Evolutionary conservation across 2,329 filamentous ascomycete genomes (phyloP).

Genomic region (Sclerotinia glacialis): DNA sequence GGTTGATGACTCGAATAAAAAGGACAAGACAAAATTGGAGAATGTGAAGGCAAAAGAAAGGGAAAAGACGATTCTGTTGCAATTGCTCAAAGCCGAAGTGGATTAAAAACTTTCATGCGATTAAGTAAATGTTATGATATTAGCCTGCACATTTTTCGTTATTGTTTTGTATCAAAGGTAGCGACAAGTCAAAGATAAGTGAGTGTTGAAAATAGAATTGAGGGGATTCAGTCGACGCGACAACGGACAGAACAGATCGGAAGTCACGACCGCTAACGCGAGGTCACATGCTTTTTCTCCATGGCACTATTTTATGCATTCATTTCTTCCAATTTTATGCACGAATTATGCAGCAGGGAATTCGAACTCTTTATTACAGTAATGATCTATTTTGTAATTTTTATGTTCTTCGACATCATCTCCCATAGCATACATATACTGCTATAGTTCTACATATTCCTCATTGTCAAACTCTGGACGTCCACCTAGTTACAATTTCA

Average conservation of each 20-base stretch:
- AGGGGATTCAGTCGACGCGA: conserved; percentile 1
- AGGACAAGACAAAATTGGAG: background rate
- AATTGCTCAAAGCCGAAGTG: background rate
- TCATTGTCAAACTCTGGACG: too few relatives aligned
- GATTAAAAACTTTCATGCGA: background rate
- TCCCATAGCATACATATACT: too few relatives aligned
- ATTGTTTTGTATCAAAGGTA: background rate
- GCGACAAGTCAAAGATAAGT: background rate
- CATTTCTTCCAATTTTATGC: background rate
- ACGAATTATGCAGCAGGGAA: background rate
- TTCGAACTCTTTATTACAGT: too few relatives aligned
- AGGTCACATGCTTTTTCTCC: background rate
- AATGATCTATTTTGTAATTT: too few relatives aligned
- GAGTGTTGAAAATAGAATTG: background rate
- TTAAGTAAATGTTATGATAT: background rate
- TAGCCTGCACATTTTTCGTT: background rate
- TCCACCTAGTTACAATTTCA: too few relatives aligned
- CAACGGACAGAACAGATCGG: background rate
- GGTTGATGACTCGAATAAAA: background rate
- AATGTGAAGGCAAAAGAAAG: background rate
- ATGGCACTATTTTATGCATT: background rate
- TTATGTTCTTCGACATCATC: too few relatives aligned
- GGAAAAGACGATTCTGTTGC: background rate
- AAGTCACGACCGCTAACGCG: background rate
- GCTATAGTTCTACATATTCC: too few relatives aligned